Evolutionary conservation across 2,329 filamentous ascomycete genomes (phyloP), one percentile per base, ranked within the genome.

Genomic region (Teratosphaeria destructans): DNA sequence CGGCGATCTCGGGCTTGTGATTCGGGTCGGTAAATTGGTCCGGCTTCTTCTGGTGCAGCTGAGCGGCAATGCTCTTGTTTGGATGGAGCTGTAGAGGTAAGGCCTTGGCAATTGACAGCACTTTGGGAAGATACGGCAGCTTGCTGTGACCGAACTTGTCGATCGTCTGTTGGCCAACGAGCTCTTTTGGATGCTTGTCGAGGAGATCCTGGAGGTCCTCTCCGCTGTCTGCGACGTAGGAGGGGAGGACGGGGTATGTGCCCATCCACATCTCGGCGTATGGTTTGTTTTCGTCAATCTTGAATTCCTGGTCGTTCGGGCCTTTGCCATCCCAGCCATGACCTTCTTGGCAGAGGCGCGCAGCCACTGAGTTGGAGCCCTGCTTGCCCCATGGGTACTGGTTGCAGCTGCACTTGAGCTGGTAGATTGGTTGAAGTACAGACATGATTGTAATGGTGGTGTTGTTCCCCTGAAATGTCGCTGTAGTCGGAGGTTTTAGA

Each of bases 1-100:
- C 76, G 0, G 88, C 87, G 57, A 92, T 91, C 69, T 92, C 88
- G 1, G 88, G 88, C 73, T 91, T 91, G 77, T 91, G 87, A 71
- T 91, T 91, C 2, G 81, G 75, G 64, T 92, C 87, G 1, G 82
- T 82, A 71, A 88, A 91, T 60, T 83, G 81, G 2, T 82, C 73
- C 0, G 87, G 86, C 58, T 89, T 79, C 63, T 83, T 71, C 58
- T 79, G 70, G 73, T 90, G 86, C 2, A 90, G 78, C 66, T 84
- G 79, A 8, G 79, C 74, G 0, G 88, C 82, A 1, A 90, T 79
- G 0, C 81, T 76, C 67, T 87, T 88, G 74, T 90, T 82, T 35
- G 87, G 88, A 63, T 91, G 88, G 14, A 90, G 80, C 69, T 91
- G 88, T 2, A 92, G 77, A 0, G 87, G 88, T 0, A 92, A 79